Evolutionary conservation across 2,329 filamentous ascomycete genomes (phyloP).

Genomic region (Cladosporium sphaerospermum): DNA sequence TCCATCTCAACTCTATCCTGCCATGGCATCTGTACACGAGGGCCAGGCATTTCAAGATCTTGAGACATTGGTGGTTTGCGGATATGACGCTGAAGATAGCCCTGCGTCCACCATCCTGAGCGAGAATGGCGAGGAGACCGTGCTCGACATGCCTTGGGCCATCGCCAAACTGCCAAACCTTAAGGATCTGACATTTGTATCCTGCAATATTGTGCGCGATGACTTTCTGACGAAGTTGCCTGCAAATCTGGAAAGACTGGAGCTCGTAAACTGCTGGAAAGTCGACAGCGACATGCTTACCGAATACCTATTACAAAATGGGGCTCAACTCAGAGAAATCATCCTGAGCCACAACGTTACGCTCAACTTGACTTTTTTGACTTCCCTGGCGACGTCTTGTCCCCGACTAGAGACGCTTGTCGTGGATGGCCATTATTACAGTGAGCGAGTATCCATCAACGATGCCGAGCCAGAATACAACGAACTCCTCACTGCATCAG

Average conservation of each 20-base stretch:
- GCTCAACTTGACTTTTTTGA: slow-evolving; percentile 68
- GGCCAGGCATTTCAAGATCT: slow-evolving; percentile 47
- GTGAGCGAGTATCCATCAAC: slow-evolving; percentile 58
- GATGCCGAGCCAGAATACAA: slow-evolving; percentile 73
- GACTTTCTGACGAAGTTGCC: slow-evolving; percentile 65
- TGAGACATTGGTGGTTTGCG: slow-evolving; percentile 52
- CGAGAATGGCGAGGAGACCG: slow-evolving; percentile 35
- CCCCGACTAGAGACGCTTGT: slow-evolving; percentile 63
- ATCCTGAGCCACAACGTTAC: slow-evolving; percentile 72
- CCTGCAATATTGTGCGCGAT: slow-evolving; percentile 65
- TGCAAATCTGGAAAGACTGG: slow-evolving; percentile 57
- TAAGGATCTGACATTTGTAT: slow-evolving; percentile 64
- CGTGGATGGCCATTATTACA: slow-evolving; percentile 75
- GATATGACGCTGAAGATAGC: slow-evolving; percentile 26
- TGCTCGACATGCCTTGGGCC: slow-evolving; percentile 44
- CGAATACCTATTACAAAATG: slow-evolving; percentile 61
- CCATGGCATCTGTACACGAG: slow-evolving; percentile 32
- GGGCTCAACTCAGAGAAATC: slow-evolving; percentile 60
- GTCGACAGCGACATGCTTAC: slow-evolving; percentile 61
- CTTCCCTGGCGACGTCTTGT: slow-evolving; percentile 59
- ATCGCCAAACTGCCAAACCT: slow-evolving; percentile 57
- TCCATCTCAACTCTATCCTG: slow-evolving; percentile 23
- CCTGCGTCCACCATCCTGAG: slow-evolving; percentile 13
- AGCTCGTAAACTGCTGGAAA: slow-evolving; percentile 72
- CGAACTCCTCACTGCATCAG: slow-evolving; percentile 52